These are phyloP conservation scores for Echinosophora koreensis DNA, from an alignment of 306 rosid species.

Conservation along the genomic window DNA sequence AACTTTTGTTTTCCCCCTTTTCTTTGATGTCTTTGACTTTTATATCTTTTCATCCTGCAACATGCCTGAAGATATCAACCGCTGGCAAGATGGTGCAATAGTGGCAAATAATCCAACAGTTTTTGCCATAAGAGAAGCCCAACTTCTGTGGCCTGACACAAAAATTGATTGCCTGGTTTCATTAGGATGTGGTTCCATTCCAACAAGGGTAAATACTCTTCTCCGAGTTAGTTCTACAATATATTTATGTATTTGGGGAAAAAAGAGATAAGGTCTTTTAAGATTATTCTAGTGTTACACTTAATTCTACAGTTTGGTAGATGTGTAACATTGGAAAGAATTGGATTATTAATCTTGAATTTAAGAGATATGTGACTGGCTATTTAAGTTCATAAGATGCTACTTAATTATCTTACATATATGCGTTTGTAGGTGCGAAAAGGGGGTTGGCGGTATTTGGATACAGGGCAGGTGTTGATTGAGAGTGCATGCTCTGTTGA, in stretches of 20 bases:
- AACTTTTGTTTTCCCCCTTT: constrained; percentile 10
- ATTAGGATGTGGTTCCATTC: constrained; percentile 89
- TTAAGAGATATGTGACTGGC: constrained; percentile 9
- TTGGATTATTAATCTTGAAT: constrained; percentile 34
- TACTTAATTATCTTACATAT: constrained; percentile 40
- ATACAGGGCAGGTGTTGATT: constrained; percentile 95
- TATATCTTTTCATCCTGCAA: constrained; percentile 44
- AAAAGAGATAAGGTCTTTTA: constrained; percentile 29
- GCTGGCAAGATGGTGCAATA: constrained; percentile 99
- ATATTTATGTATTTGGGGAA: constrained; percentile 16
- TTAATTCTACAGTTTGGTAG: constrained; percentile 41
- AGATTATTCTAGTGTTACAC: constrained; percentile 24
- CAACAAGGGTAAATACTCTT: constrained; percentile 70
- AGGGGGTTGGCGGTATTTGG: constrained; percentile 99
- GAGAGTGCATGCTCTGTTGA: constrained; percentile 99
- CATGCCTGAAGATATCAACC: constrained; percentile 67
- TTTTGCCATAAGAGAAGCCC: constrained; percentile 98
- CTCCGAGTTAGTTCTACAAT: constrained; percentile 35
- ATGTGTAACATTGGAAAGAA: constrained; percentile 18
- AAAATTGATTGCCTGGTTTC: constrained; percentile 93
- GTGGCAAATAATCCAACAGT: constrained; percentile 97
- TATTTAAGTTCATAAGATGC: constrained; percentile 33
- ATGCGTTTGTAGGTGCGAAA: constrained; percentile 69
- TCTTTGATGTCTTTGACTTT: constrained; percentile 46
- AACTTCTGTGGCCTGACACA: constrained; percentile 96